Percentiles rank a stretch among this genome's conserved stretches.
Conservation (phyloP, 2,329 filamentous ascomycete species). For the Diaporthe capsici region DNA sequence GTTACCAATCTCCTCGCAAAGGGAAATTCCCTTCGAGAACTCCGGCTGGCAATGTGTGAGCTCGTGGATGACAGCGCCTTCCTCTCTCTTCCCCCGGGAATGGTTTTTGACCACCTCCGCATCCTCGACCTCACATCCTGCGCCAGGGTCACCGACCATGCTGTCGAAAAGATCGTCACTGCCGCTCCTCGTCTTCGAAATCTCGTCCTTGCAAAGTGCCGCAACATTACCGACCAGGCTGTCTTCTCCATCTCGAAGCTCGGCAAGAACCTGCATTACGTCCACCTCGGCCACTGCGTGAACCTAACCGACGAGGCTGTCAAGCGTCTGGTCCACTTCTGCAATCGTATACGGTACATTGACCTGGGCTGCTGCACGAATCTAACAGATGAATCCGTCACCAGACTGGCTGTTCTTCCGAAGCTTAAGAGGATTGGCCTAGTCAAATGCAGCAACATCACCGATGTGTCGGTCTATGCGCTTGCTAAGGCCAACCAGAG, state of each 20-base stretch:
- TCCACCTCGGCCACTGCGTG: slow-evolving; percentile 93
- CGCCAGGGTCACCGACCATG: slow-evolving; percentile 84
- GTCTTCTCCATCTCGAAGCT: slow-evolving; percentile 90
- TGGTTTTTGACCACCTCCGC: slow-evolving; percentile 86
- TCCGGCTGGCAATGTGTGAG: slow-evolving; percentile 88
- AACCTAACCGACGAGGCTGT: slow-evolving; percentile 93
- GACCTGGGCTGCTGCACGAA: slow-evolving; percentile 95
- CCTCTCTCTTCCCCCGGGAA: slow-evolving; percentile 77
- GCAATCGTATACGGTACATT: slow-evolving; percentile 96
- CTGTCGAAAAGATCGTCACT: slow-evolving; percentile 89
- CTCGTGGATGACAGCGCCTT: slow-evolving; percentile 92
- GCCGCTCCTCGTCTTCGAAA: slow-evolving; percentile 91
- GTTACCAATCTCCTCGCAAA: slow-evolving; percentile 85
- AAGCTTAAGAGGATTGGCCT: slow-evolving; percentile 95
- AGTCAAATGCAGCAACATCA: slow-evolving; percentile 93
- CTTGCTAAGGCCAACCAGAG: slow-evolving; percentile 79
- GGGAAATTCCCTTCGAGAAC: slow-evolving; percentile 87
- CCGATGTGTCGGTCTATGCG: slow-evolving; percentile 88
- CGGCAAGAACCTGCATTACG: slow-evolving; percentile 96
- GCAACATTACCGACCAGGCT: slow-evolving; percentile 89
- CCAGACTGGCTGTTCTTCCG: slow-evolving; percentile 85
- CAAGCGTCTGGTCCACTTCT: slow-evolving; percentile 83
- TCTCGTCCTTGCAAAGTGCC: slow-evolving; percentile 93
- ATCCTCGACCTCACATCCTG: slow-evolving; percentile 96
- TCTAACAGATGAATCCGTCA: slow-evolving; percentile 89